These are phyloP conservation scores for Botrytis byssoidea DNA, from an alignment of 2,329 filamentous ascomycete species.

Conservation along the genomic window DNA sequence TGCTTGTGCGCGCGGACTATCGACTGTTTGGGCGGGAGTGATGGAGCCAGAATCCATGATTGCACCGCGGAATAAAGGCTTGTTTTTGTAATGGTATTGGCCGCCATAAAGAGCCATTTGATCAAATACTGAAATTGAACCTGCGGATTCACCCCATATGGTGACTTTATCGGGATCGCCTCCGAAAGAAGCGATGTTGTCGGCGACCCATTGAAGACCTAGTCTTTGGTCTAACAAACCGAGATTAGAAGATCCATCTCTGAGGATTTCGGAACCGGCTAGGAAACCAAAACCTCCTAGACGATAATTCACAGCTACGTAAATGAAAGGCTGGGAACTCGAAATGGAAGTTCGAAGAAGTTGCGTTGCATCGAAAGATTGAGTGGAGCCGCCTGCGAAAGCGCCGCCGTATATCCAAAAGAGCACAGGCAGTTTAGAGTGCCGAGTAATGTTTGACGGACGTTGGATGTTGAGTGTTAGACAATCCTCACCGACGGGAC, in stretches of 20 bases:
- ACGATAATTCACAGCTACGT: conserved; percentile 61
- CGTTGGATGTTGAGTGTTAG: conserved; percentile 42
- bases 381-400: conserved; percentile 44
- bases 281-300: conserved; percentile 69
- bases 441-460: conserved; percentile 45
- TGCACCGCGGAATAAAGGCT: conserved; percentile 68
- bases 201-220: conserved; percentile 63
- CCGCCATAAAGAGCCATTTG: conserved; percentile 74
- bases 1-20: conserved; percentile 62
- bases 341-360: conserved; percentile 58
- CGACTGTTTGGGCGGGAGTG: conserved; percentile 60
- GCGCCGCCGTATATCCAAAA: conserved; percentile 41
- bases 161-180: conserved; percentile 53
- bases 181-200: conserved; percentile 69
- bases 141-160: conserved; percentile 55
- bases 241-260: conserved; percentile 58
- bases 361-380: conserved; percentile 51
- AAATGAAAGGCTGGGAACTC: conserved; percentile 57
- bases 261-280: conserved; percentile 51
- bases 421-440: conserved; percentile 49
- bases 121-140: conserved; percentile 69
- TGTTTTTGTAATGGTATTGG: conserved; percentile 70
- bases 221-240: conserved; percentile 61
- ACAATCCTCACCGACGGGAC: conserved; percentile 38
- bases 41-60: conserved; percentile 75